These are phyloP conservation scores for Chaetomium sp. DNA, from an alignment of 2,329 filamentous ascomycete species.

Conservation along the genomic window DNA sequence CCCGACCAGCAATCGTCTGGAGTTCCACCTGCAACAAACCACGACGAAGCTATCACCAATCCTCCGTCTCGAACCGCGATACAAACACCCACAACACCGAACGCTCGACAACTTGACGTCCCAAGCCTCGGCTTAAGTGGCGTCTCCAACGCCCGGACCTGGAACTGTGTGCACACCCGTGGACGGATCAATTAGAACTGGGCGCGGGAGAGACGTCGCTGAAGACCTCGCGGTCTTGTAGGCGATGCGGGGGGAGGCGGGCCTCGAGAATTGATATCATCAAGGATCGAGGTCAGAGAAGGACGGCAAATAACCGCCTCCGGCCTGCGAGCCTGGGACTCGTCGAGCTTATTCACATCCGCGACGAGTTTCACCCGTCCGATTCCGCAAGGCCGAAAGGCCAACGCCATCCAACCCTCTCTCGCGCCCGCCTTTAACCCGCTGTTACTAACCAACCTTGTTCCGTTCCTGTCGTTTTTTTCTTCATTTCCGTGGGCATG, in stretches of 20 bases:
- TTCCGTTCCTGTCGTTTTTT: not conserved
- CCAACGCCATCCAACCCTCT: constrained; percentile 10
- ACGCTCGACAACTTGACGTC: constrained; percentile 1
- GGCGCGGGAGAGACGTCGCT: constrained; percentile 32
- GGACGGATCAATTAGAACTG: not conserved
- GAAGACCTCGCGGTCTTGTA: constrained; percentile 41
- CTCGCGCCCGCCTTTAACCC: constrained; percentile 17
- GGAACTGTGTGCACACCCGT: not conserved
- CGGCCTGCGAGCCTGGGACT: constrained; percentile 8
- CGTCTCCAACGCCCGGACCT: not conserved
- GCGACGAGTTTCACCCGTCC: not conserved
- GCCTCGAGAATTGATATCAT: constrained; percentile 35
- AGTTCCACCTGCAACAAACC: not conserved
- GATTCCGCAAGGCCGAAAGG: not conserved
- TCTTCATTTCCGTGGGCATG: constrained; percentile 51
- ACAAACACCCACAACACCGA: not conserved
- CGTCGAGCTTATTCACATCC: not conserved
- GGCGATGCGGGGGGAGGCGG: constrained; percentile 51
- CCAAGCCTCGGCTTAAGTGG: not conserved
- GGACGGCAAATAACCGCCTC: constrained; percentile 13
- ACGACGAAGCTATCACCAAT: not conserved
- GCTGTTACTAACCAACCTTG: not conserved
- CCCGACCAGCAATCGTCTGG: not conserved
- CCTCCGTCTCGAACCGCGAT: not conserved
- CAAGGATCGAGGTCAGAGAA: constrained; percentile 33